Conservation (phyloP, 169 alveolate genomes). For the Plasmodium vivax region DNA sequence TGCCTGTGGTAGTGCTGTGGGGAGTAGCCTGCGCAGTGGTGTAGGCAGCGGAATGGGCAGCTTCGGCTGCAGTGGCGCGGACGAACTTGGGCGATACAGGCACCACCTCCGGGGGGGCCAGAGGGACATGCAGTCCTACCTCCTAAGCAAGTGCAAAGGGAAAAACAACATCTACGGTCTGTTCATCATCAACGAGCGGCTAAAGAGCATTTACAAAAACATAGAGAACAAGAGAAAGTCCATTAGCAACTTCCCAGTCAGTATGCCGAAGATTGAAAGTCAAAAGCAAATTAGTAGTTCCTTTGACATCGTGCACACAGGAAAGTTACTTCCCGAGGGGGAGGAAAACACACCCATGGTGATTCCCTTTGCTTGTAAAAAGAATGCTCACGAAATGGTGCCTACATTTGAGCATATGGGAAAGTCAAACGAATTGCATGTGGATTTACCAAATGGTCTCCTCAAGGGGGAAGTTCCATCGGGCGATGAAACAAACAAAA, state of each 20-base stretch:
- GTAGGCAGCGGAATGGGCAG: too few species aligned
- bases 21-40: too few species aligned
- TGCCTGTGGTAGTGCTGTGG: not conserved
- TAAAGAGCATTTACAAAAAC: constrained; percentile 43
- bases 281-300: constrained; percentile 22
- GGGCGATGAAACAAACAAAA: not conserved
- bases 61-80: not conserved
- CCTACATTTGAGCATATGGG: not conserved
- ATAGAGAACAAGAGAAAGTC: constrained; percentile 44
- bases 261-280: constrained; percentile 19
- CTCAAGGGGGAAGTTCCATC: not conserved
- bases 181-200: constrained; percentile 47
- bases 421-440: not conserved
- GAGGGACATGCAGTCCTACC: constrained; percentile 1
- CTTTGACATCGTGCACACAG: not conserved
- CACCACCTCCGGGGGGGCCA: not conserved
- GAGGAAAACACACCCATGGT: not conserved
- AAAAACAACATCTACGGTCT: constrained; percentile 58
- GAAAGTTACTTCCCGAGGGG: not conserved
- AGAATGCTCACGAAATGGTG: not conserved
- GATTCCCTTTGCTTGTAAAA: not conserved
- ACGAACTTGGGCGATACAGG: not conserved
- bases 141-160: constrained; percentile 27
- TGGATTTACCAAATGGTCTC: not conserved
- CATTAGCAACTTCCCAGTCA: constrained; percentile 33